These are phyloP conservation scores for Cyclotella kingstonii DNA, from an alignment of 108 stramenopile genomes.

Conservation along the genomic window DNA sequence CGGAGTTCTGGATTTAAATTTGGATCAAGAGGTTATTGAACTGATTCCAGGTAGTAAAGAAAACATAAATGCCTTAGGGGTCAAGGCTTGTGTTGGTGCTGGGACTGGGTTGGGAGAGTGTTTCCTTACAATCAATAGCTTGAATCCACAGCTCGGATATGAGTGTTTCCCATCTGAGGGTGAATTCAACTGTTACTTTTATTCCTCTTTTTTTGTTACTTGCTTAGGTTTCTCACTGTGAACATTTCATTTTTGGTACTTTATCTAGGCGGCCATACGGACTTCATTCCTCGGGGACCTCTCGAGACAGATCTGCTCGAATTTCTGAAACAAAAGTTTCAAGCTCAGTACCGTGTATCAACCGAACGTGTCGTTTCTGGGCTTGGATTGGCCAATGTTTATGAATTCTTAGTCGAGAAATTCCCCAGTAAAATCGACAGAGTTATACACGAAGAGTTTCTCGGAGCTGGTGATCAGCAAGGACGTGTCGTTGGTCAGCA, in stretches of 20 bases:
- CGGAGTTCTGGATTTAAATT: slow-evolving; percentile 87
- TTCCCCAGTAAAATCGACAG: slow-evolving; percentile 71
- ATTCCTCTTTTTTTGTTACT: neutral
- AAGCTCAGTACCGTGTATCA: slow-evolving; percentile 69
- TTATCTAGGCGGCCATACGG: slow-evolving; percentile 82
- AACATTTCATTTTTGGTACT: neutral
- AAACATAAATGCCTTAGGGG: slow-evolving; percentile 59
- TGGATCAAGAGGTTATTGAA: slow-evolving; percentile 53
- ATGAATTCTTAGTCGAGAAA: slow-evolving; percentile 90
- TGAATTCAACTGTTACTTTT: neutral
- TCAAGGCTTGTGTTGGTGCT: slow-evolving; percentile 94
- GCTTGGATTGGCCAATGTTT: slow-evolving; percentile 91
- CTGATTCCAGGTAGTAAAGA: slow-evolving; percentile 50
- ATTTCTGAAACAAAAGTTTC: slow-evolving; percentile 69
- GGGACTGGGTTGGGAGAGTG: slow-evolving; percentile 97
- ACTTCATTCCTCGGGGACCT: slow-evolving; percentile 84
- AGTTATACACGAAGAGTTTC: slow-evolving; percentile 66
- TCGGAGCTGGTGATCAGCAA: slow-evolving; percentile 63
- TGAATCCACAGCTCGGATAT: slow-evolving; percentile 55
- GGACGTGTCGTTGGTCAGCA: slow-evolving; percentile 67
- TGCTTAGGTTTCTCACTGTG: neutral
- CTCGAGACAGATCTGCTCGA: slow-evolving; percentile 73
- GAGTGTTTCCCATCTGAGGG: slow-evolving; percentile 92
- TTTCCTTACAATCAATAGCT: slow-evolving; percentile 70
- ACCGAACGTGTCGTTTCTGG: slow-evolving; percentile 96